Base-by-base conservation (phyloP, 1,284 basidiomycete genomes). In the Apiotrichum sp. region DNA sequence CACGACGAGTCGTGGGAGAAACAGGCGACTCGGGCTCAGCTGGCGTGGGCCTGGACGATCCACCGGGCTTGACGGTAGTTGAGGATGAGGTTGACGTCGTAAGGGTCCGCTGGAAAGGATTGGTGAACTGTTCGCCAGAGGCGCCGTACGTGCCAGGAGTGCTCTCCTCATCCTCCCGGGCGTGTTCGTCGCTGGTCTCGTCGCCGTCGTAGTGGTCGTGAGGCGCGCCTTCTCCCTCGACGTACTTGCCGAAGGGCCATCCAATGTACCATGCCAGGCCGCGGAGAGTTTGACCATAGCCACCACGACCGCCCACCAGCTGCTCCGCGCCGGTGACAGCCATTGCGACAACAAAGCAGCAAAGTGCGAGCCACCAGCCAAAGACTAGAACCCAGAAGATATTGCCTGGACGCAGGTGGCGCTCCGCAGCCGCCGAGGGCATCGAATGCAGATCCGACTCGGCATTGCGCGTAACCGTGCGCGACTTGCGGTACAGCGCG, bases 181-280 rank as follows among this genome's bases (percentile, higher is more conserved):
- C 6, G 11, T 16, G 31, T 36, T 32, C 10, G 31, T 42, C 44
- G 39, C 22, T 7, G 22, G 22, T 22, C 36, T 42, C 14, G 36
- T 57, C 14, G 47, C 47, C 46, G 49, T 62, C 38, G 41, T 55
- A 38, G 50, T 53, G 52, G 42, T 57, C 57, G 41, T 68, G 58
- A 56, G 77, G 69, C 45, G 76, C 64, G 29, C 83, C 71, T 58
- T 88, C 87, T 5, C 93, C 90, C 74, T 98, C 93, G 56, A 99
- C 91, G 70, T 98, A 99, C 75, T 98, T 98, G 39, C 91, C 95
- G 72, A 99, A 99, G 1, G 96, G 96, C 96, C 96, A 98, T 38
- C 86, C 83, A 55, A 98, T 83, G 74, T 99, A 99, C 86, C 92
- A 95, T 1, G 89, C 93, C 10, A 98, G 78, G 29, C 95, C 96